Evolutionary conservation across 2,329 filamentous ascomycete genomes (phyloP), one percentile per base, ranked within the genome.

Genomic region (Chaetomium globosum): DNA sequence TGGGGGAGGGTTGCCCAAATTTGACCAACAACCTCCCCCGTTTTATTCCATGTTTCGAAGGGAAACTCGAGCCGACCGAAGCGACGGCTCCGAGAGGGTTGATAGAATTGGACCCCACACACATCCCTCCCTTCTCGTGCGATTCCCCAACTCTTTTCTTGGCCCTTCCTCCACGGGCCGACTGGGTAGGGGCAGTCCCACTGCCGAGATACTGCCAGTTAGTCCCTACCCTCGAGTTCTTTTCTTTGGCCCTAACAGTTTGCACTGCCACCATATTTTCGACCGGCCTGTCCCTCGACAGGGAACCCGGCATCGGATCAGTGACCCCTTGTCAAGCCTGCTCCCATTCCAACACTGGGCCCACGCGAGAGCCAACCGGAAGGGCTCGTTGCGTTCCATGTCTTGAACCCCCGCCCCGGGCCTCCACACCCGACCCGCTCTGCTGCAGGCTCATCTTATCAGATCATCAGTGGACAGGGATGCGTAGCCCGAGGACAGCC

Each of bases 401-500:
- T 7, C 21, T 43, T 26, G 19, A 23, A n/a, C 5, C 53, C 53
- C 60, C 56, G 43, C 61, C 33, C 30, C 5, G 3, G 2, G 30
- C 6, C 4, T 26, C 57, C 36, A 53, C 58, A 58, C 16, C 4
- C 1, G 48, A 21, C 59, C 61, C 64, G 63, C 58, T n/a, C 39
- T 19, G 9, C 61, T 69, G 69, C 68, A 69, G 51, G 62, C 65
- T 59, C 66, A 71, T 72, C 71, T 72, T 72, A 72, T 72, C 71
- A 69, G 71, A 72, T 72, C 39, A 67, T 68, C 63, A 55, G 30
- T 23, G 8, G 30, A 33, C 60, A 59, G 36, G 61, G 55, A 51
- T 59, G 16, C 4, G 30, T 31, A 4, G 3, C 49, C 51, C 36
- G 49, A 49, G 48, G 46, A 61, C 51, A 52, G 49, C 23, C 62